A percentile compares a stretch with the other conserved stretches of the same genome.
Conservation (phyloP, 805 yeast genomes). For the Spathaspora hagerdaliae region DNA sequence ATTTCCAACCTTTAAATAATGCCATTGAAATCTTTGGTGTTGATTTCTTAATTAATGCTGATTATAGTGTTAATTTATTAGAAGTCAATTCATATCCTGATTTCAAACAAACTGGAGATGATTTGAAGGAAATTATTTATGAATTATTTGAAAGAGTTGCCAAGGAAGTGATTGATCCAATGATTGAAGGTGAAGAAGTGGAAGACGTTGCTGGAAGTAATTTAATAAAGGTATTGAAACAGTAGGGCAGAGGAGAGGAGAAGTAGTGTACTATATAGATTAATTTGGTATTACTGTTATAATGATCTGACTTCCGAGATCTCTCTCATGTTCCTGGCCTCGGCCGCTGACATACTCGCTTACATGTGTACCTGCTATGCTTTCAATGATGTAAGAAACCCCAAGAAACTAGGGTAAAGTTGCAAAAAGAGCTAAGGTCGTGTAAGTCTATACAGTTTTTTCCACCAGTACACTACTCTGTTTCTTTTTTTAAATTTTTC, state of each 20-base stretch:
- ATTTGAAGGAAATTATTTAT: constrained; percentile 59
- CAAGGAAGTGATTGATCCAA: constrained; percentile 46
- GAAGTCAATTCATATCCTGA: constrained; percentile 97
- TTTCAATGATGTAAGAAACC: too few relatives aligned
- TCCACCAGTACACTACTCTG: too few relatives aligned
- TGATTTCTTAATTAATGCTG: constrained; percentile 72
- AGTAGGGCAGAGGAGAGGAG: not conserved
- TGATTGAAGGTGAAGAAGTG: constrained; percentile 21
- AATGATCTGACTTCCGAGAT: too few relatives aligned
- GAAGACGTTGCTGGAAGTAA: constrained; percentile 3
- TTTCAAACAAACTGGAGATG: constrained; percentile 90
- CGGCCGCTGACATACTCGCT: too few relatives aligned
- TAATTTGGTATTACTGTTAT: too few relatives aligned
- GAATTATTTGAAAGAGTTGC: constrained; percentile 62
- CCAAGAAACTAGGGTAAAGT: not conserved
- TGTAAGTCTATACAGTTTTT: too few relatives aligned
- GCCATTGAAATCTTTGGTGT: constrained; percentile 87
- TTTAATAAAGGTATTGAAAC: constrained; percentile 39
- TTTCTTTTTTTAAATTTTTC: too few relatives aligned
- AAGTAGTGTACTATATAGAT: not conserved
- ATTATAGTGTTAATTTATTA: constrained; percentile 53
- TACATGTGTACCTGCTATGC: too few relatives aligned
- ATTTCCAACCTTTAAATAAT: constrained; percentile 75
- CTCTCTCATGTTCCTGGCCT: too few relatives aligned
- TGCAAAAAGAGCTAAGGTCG: too few relatives aligned